phyloP scores from a whole-genome alignment of 805 yeast genomes.

The Blastobotrys attinorum region DNA sequence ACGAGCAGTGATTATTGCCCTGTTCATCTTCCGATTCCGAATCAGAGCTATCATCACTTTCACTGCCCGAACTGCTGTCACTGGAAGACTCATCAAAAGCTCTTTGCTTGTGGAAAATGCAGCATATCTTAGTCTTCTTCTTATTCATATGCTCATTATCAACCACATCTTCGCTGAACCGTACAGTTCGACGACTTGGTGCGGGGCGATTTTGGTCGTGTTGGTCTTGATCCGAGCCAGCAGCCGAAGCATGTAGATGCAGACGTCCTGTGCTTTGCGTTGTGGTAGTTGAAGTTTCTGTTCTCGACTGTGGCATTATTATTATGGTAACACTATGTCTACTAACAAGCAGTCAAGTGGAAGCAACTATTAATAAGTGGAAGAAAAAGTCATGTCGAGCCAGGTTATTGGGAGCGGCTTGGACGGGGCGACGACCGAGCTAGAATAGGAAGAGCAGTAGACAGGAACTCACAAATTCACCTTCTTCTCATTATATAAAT shows the following conservation, averaged over 20 bases:
- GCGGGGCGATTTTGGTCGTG: not conserved
- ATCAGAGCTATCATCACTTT: constrained; percentile 35
- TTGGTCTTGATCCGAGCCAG: not conserved
- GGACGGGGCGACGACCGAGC: no score
- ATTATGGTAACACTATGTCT: no score
- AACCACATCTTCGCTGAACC: constrained; percentile 79
- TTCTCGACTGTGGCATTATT: not conserved
- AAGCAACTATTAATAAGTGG: no score
- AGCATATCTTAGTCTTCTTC: constrained; percentile 88
- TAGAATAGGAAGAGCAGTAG: no score
- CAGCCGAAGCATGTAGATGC: constrained; percentile 1
- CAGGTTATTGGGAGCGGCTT: no score
- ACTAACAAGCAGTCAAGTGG: no score
- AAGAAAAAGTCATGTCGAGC: no score
- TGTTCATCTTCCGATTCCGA: no score
- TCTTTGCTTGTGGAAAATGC: constrained; percentile 37
- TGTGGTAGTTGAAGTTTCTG: no score
- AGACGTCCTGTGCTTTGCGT: no score
- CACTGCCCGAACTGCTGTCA: constrained; percentile 23
- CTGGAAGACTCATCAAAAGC: constrained; percentile 33
- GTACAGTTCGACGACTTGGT: constrained; percentile 43
- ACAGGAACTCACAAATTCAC: no score
- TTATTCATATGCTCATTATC: constrained; percentile 86
- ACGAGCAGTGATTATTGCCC: constrained; percentile 29
- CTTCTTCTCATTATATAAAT: no score